A percentile compares a stretch with the other conserved stretches of the same genome.
phyloP scores from a whole-genome alignment of 2,329 filamentous ascomycete species.

The Penicillium polonicum region DNA sequence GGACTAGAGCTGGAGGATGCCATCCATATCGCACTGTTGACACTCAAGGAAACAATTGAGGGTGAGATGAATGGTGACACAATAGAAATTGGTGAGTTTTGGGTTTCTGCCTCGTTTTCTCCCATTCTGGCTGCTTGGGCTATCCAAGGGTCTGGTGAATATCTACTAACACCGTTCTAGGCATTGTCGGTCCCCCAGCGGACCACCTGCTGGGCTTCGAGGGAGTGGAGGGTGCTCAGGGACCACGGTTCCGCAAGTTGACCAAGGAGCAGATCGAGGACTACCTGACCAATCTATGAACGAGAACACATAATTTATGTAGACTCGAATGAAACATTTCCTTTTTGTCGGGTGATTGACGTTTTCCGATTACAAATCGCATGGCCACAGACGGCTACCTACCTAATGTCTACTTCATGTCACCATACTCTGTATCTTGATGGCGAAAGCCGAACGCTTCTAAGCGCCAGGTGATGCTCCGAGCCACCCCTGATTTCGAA shows the following conservation, averaged over 20 bases:
- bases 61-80: conserved; percentile 99
- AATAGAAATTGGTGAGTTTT: conserved; percentile 82
- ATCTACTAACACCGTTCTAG: conserved; percentile 46
- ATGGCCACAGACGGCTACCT: conserved; percentile 8
- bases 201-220: conserved; percentile 86
- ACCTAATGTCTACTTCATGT: neutral
- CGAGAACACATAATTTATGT: conserved; percentile 15
- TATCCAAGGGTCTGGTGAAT: neutral
- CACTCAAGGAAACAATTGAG: conserved; percentile 98
- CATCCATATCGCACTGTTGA: conserved; percentile 95
- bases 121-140: neutral
- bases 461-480: neutral
- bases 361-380: conserved; percentile 12
- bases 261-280: conserved; percentile 98
- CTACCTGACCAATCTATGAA: conserved; percentile 95
- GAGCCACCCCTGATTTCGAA: neutral
- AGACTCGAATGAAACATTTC: conserved; percentile 22
- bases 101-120: neutral
- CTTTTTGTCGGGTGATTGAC: conserved; percentile 1
- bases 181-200: conserved; percentile 92
- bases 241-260: conserved; percentile 61
- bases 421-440: neutral
- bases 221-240: conserved; percentile 43
- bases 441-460: neutral
- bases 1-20: conserved; percentile 96